phyloP scores from a whole-genome alignment of 2,329 filamentous ascomycete genomes.

The Thelonectria discophora region DNA sequence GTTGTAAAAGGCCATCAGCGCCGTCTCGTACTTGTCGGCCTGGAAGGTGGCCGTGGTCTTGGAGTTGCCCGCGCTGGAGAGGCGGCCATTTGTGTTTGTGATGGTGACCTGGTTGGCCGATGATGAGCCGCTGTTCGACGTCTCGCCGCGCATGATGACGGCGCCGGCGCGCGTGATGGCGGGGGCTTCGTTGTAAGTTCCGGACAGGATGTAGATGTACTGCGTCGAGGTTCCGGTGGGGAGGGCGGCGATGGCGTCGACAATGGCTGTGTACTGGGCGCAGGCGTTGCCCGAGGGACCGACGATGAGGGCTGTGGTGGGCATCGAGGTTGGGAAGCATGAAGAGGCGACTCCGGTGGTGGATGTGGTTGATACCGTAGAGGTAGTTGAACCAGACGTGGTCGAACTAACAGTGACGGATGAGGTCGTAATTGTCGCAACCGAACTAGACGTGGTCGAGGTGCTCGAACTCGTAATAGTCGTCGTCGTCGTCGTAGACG shows the following conservation, averaged over 20 bases:
- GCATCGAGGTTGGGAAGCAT: slow-evolving; percentile 33
- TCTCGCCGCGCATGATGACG: slow-evolving; percentile 58
- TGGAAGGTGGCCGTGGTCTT: slow-evolving; percentile 38
- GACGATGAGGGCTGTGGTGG: slow-evolving; percentile 50
- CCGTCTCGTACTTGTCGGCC: slow-evolving; percentile 42
- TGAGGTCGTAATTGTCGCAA: not conserved
- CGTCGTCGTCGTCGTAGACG: slow-evolving; percentile 3
- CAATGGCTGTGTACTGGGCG: slow-evolving; percentile 54
- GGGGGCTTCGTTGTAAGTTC: slow-evolving; percentile 55
- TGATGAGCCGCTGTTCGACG: slow-evolving; percentile 54
- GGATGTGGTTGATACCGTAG: not conserved
- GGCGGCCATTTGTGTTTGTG: slow-evolving; percentile 23
- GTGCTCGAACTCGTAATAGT: not conserved
- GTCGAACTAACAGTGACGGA: not conserved
- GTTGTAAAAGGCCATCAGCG: slow-evolving; percentile 43
- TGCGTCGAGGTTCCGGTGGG: slow-evolving; percentile 48
- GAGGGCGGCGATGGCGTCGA: slow-evolving; percentile 45
- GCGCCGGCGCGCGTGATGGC: slow-evolving; percentile 50
- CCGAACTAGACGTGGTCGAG: not conserved
- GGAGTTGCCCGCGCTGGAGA: slow-evolving; percentile 31
- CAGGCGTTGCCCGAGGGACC: slow-evolving; percentile 49
- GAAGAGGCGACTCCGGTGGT: slow-evolving; percentile 16
- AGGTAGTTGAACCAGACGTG: not conserved
- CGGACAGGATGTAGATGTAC: slow-evolving; percentile 54
- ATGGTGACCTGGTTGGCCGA: slow-evolving; percentile 66